Base-by-base conservation (phyloP, 148 eudicot species). In the Suaeda aralocaspica region DNA sequence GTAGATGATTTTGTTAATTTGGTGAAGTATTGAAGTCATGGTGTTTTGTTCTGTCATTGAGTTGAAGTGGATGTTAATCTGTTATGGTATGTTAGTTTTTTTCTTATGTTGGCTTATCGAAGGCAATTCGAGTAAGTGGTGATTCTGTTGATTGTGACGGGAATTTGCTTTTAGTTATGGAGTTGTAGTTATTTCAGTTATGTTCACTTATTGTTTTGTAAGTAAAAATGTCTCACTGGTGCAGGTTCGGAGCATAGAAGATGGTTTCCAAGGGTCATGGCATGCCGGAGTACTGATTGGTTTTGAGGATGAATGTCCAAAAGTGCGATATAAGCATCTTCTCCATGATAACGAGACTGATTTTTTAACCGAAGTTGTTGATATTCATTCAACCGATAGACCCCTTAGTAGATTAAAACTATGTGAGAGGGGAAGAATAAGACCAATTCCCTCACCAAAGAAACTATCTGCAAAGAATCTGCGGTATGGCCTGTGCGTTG, bases 251-350 rank as follows among this genome's bases (percentile, higher is more conserved):
- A 89, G 91, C 74, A 12, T 72, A 64, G 97, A 91, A 69, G 89
- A 89, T 30, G 99, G 99, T 55, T 84, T 79, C 66, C 75, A 52
- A 24, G 97, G 97, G 31, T 94, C 99, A 46, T 94, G 99, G 99
- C 97, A 94, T 76, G 16, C 83, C 56, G 99, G 81, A 59, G 74
- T 46, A 39, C 68, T 94, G 30, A 76, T 74, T 70, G 51, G 51
- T 28, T 72, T 77, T 55, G 51, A 71, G 58, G n/a, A 46, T 15
- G 63, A 60, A 70, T 56, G 15, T 48, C 82, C 83, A 39, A 15
- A 10, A 28, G 88, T 94, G 30, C 66, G 67, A 74, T 94, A 83
- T 53, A 88, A 84, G 42, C 70, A 87, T 64, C 75, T 82, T 73
- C 69, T 87, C 2, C 33, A 69, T 19, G 85, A 85, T 50, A 80